These are phyloP conservation scores for Myriosclerotinia duriaeana DNA, from an alignment of 2,329 filamentous ascomycete genomes.

Conservation along the genomic window DNA sequence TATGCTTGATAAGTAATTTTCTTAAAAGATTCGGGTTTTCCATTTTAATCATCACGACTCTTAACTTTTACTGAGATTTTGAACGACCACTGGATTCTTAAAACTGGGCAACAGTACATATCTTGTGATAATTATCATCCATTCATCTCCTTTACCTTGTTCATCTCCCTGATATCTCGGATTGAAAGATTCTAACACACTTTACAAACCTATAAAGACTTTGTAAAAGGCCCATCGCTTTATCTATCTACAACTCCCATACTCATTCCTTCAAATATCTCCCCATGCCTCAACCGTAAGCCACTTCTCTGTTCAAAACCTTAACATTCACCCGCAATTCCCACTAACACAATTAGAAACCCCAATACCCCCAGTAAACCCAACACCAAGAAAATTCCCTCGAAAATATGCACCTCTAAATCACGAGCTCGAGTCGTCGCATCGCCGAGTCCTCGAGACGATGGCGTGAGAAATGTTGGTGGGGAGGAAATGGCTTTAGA, in stretches of 20 bases:
- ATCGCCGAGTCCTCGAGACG: background rate
- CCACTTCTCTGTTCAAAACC: background rate
- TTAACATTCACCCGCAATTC: rapidly evolving
- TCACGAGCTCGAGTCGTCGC: background rate
- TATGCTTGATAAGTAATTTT: background rate
- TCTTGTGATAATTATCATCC: background rate
- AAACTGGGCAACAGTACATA: background rate
- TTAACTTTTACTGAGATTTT: background rate
- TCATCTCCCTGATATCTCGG: rapidly evolving
- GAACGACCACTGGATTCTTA: background rate
- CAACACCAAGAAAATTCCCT: background rate
- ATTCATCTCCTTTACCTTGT: too few species aligned
- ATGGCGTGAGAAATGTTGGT: background rate
- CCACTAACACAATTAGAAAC: background rate
- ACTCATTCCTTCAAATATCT: too few species aligned
- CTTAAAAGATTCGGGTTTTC: background rate
- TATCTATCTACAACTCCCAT: background rate
- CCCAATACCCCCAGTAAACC: background rate
- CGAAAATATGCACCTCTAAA: conserved; percentile 11
- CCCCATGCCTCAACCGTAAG: conserved; percentile 8
- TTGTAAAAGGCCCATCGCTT: too few species aligned
- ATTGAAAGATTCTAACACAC: background rate
- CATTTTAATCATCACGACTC: too few species aligned
- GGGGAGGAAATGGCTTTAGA: too few species aligned
- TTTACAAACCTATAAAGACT: too few species aligned